Base-by-base conservation (phyloP, 306 rosid genomes). In the Luffa acutangula region DNA sequence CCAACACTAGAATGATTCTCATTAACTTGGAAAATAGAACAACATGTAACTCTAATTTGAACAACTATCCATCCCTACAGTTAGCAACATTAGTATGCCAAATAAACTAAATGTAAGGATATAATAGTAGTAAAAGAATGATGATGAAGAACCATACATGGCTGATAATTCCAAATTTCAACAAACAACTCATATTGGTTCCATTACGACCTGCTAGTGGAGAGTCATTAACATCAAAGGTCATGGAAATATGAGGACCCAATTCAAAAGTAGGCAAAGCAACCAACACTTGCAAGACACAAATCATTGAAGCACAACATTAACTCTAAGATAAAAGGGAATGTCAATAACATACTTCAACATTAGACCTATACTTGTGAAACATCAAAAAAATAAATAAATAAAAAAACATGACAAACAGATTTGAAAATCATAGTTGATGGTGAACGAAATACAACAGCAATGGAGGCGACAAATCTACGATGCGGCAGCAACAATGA, bases 191-290 rank as follows among this genome's bases (percentile, higher is more conserved):
- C 88, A 91, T 96, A 88, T 94, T 97, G 72, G 91, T 78, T 43
- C 97, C 98, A 84, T 89, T 96, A 84, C 98, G 97, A 48, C 98
- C 97, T 60, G 98, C 98, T 81, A 93, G 88, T 36, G 98, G 98
- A 43, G 97, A 92, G 82, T 93, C 98, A 71, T 93, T 93, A 64
- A 93, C 98, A 83, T 94, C 97, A 87, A 93, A 93, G 59, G 96
- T 93, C 98, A 93, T 93, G 78, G 98, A 93, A 88, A 93, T 93
- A 12, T 96, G 98, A 52, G 98, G 98, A 77, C 92, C 98, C 91
- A 93, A 88, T 81, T 85, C 97, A 85, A 93, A 49, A 43, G 94
- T 90, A 62, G 98, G 98, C 85, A 93, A 87, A 80, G 90, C 89
- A 79, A 81, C 88, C 91, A 90, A 78, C 74, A 88, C 84, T 97